Conservation (phyloP, 176 grass and related monocot genomes). For the Otatea glauca region DNA sequence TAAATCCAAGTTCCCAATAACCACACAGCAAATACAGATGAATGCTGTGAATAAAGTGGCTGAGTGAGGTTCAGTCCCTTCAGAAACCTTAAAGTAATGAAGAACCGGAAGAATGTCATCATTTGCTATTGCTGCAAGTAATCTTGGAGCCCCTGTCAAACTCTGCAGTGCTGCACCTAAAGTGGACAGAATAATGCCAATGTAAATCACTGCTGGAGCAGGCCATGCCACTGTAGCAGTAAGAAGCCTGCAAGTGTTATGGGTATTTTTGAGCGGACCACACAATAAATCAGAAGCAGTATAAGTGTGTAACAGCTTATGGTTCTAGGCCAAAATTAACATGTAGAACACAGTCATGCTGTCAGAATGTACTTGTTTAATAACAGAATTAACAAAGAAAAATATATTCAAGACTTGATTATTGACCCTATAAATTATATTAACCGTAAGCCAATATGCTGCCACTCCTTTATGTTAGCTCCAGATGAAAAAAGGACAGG, state of each 20-base stretch:
- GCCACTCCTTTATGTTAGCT: constrained; percentile 22
- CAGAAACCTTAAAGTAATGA: constrained; percentile 92
- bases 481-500: not conserved
- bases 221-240: constrained; percentile 97
- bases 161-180: constrained; percentile 95
- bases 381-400: constrained; percentile 18
- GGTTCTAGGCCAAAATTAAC: constrained; percentile 15
- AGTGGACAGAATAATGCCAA: constrained; percentile 96
- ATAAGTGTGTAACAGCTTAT: constrained; percentile 1
- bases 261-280: constrained; percentile 43
- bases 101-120: constrained; percentile 96
- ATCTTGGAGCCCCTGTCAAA: constrained; percentile 91
- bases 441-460: constrained; percentile 8
- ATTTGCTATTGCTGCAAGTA: constrained; percentile 96
- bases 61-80: constrained; percentile 79
- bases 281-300: constrained; percentile 11
- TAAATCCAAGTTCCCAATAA: constrained; percentile 94
- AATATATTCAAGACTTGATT: constrained; percentile 13
- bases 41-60: constrained; percentile 93
- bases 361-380: not conserved
- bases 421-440: constrained; percentile 1
- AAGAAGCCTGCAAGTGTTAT: constrained; percentile 69
- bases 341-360: not conserved
- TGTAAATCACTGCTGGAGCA: constrained; percentile 86
- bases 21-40: constrained; percentile 85